phyloP scores from a whole-genome alignment of 2,329 filamentous ascomycete species.

The Aspergillus fijiensis region DNA sequence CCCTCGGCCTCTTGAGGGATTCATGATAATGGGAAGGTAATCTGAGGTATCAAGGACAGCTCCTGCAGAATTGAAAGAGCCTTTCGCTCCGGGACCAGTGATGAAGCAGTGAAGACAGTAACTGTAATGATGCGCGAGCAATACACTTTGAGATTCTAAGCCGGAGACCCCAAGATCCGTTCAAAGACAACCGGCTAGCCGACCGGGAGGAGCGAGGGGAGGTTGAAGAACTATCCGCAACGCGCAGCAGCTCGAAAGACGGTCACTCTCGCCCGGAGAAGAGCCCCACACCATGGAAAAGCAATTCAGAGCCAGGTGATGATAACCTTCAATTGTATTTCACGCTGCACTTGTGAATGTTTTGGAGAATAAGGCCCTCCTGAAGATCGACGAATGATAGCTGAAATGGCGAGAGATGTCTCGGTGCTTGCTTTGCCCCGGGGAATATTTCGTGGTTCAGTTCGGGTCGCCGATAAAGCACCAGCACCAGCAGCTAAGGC shows the following conservation, averaged over 20 bases:
- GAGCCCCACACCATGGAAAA: neutral
- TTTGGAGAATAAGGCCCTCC: neutral
- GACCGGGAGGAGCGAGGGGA: neutral
- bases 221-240: neutral
- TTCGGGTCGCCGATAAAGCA: neutral
- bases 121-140: neutral
- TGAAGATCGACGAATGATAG: neutral
- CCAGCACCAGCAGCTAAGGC: neutral
- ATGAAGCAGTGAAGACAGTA: neutral
- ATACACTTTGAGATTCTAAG: neutral
- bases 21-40: constrained; percentile 15
- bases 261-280: neutral
- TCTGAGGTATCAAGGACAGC: constrained; percentile 4
- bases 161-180: neutral
- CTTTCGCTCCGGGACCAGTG: neutral
- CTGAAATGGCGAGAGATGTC: neutral
- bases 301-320: neutral
- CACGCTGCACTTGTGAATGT: no score
- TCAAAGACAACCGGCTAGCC: neutral
- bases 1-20: constrained; percentile 30
- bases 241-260: neutral
- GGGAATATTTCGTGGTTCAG: neutral
- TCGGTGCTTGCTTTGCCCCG: neutral
- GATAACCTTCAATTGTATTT: neutral
- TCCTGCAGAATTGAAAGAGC: neutral